These are phyloP conservation scores for Sporothrix globosa DNA, from an alignment of 2,329 filamentous ascomycete genomes.

Conservation along the genomic window DNA sequence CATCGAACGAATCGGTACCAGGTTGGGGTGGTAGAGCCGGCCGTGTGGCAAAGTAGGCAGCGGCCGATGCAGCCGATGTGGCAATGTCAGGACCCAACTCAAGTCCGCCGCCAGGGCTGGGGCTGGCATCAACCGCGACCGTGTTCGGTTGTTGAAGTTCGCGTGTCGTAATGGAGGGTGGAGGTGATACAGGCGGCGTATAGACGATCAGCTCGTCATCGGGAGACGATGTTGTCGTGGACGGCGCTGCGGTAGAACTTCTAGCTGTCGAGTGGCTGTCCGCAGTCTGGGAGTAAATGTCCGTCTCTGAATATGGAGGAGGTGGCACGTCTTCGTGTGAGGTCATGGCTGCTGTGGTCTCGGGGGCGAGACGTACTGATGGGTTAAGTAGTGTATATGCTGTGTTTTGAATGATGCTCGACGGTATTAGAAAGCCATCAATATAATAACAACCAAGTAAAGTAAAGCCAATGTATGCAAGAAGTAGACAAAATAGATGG, in stretches of 20 bases:
- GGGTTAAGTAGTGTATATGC: neutral
- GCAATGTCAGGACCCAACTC: conserved; percentile 16
- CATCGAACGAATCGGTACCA: conserved; percentile 29
- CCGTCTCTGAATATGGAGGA: conserved; percentile 62
- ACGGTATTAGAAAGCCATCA: neutral
- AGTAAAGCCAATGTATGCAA: neutral
- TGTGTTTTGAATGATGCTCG: no score
- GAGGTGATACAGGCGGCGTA: conserved; percentile 57
- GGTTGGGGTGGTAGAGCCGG: conserved; percentile 40
- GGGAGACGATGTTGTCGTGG: conserved; percentile 8
- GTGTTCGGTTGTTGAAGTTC: neutral
- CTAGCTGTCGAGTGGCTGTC: conserved; percentile 41
- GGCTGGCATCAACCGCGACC: neutral
- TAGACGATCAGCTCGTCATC: conserved; percentile 53
- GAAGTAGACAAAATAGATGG: neutral
- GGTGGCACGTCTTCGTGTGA: conserved; percentile 52
- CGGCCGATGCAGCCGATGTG: conserved; percentile 43
- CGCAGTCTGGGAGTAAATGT: conserved; percentile 54
- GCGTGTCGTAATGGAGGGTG: conserved; percentile 39
- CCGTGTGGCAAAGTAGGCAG: conserved; percentile 54
- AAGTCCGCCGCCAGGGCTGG: conserved; percentile 36
- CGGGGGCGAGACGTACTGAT: neutral
- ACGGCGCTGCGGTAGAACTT: neutral
- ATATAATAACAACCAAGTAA: neutral
- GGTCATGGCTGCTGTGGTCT: conserved; percentile 35